A percentile compares a stretch with the other conserved stretches of the same genome.
These are phyloP conservation scores for Tetrapisispora phaffii DNA, from an alignment of 805 yeast species.

Conservation along the genomic window DNA sequence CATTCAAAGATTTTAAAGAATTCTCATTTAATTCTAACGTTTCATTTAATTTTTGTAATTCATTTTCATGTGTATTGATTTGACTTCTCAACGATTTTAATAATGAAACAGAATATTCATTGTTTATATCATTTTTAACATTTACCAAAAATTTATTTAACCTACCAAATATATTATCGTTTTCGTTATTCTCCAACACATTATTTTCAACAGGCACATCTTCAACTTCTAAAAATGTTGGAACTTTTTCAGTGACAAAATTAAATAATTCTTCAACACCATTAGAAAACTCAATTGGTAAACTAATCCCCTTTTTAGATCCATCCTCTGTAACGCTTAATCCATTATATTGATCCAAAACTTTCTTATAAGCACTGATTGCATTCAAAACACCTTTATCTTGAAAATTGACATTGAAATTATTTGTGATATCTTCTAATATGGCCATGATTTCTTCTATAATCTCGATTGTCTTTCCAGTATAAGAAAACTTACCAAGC, in stretches of 20 bases:
- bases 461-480: slow-evolving; percentile 11
- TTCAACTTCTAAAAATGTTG: slow-evolving; percentile 3
- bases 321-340: neutral
- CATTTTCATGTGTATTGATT: slow-evolving; percentile 5
- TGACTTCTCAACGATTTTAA: slow-evolving; percentile 8
- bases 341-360: slow-evolving; percentile 11
- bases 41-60: neutral
- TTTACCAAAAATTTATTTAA: neutral
- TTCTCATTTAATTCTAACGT: slow-evolving; percentile 1
- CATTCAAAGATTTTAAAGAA: slow-evolving; percentile 1
- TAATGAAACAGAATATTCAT: neutral
- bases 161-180: neutral
- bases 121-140: slow-evolving; percentile 1
- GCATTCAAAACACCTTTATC: slow-evolving; percentile 62
- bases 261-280: slow-evolving; percentile 9
- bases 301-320: neutral
- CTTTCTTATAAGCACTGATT: slow-evolving; percentile 35
- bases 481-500: slow-evolving; percentile 16
- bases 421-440: slow-evolving; percentile 37
- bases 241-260: slow-evolving; percentile 12
- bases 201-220: slow-evolving; percentile 5
- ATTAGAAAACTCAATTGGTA: slow-evolving; percentile 10
- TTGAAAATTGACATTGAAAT: slow-evolving; percentile 69
- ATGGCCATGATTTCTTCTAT: slow-evolving; percentile 34
- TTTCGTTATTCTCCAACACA: slow-evolving; percentile 4